Evolutionary conservation across 202 grass and related monocot genomes (phyloP), one percentile per base, ranked within the genome.

Genomic region (Setaria italica): DNA sequence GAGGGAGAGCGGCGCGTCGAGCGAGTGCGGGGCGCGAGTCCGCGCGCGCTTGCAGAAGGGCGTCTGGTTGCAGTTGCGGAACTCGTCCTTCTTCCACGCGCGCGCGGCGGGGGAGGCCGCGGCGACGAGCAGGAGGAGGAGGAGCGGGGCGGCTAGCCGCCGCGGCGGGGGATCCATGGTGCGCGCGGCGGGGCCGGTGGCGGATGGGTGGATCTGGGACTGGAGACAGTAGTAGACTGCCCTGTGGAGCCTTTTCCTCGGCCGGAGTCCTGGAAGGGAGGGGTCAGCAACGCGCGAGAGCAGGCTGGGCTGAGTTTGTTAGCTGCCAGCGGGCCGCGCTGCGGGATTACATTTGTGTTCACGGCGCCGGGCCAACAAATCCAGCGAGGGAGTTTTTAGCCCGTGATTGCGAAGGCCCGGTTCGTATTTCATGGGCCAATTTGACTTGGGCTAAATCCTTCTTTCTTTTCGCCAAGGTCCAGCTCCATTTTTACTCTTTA

Each of bases 41-140:
- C 91, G 93, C 57, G 91, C 95, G 32, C 89, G 91, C 85, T 93
- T 93, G 93, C 91, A 98, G 89, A 98, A 98, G 60, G 95, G 91
- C 59, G 93, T 98, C 85, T 98, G 89, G 62, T 86, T 88, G 89
- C 93, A 98, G 84, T 80, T 83, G 20, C 95, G 91, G 89, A 98
- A 98, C 84, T 98, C 95, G 20, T 98, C 91, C 88, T 88, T 98
- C 89, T 98, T 98, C 95, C 93, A 98, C 9, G 93, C 91, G 74
- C 59, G 77, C 80, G 69, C 82, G 9, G 76, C 35, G 2, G 88
- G 80, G 29, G 45, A 58, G 13, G 80, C 14, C 19, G 88, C 62
- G 19, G 86, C 59, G 46, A 46, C 9, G 21, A 83, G 48, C 48
- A 46, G 34, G 72, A 66, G 21, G 53, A 46, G 67, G 4, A 59